Conservation (phyloP, 2,329 filamentous ascomycete genomes). For the Neoarthrinium moseri region DNA sequence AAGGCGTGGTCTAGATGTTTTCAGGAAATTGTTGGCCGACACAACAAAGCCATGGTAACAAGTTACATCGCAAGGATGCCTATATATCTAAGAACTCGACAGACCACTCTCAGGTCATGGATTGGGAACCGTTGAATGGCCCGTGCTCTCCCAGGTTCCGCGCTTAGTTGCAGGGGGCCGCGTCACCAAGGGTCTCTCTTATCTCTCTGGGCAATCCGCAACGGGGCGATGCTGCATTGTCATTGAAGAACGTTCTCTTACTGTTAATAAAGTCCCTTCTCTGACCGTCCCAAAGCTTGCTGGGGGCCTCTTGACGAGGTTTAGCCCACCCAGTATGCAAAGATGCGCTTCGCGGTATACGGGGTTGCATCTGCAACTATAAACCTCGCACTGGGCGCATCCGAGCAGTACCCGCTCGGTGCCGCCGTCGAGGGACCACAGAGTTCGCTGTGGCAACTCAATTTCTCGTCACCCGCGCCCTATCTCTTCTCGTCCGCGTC, state of each 20-base stretch:
- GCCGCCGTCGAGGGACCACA: background rate
- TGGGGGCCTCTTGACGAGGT: background rate
- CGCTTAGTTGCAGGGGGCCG: constrained; percentile 2
- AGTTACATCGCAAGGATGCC: too few relatives aligned
- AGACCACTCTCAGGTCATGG: too few relatives aligned
- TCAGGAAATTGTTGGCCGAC: too few relatives aligned
- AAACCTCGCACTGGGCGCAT: background rate
- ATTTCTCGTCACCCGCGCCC: constrained; percentile 46
- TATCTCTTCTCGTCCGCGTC: constrained; percentile 47
- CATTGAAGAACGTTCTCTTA: background rate
- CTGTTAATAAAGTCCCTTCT: background rate
- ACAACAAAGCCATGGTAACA: too few relatives aligned
- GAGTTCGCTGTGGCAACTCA: constrained; percentile 29
- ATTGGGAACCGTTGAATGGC: too few relatives aligned
- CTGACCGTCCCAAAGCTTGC: background rate
- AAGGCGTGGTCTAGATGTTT: too few relatives aligned
- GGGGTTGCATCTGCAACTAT: constrained; percentile 4
- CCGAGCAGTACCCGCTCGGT: constrained; percentile 4
- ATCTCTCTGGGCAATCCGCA: background rate
- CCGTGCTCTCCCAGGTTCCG: background rate
- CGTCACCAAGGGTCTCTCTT: constrained; percentile 1
- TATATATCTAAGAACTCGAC: too few relatives aligned
- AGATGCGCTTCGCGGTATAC: background rate
- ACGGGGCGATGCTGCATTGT: background rate
- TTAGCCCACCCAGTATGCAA: background rate